Conservation (phyloP, 139 green algal genomes). For the Coelastrella sp. region DNA sequence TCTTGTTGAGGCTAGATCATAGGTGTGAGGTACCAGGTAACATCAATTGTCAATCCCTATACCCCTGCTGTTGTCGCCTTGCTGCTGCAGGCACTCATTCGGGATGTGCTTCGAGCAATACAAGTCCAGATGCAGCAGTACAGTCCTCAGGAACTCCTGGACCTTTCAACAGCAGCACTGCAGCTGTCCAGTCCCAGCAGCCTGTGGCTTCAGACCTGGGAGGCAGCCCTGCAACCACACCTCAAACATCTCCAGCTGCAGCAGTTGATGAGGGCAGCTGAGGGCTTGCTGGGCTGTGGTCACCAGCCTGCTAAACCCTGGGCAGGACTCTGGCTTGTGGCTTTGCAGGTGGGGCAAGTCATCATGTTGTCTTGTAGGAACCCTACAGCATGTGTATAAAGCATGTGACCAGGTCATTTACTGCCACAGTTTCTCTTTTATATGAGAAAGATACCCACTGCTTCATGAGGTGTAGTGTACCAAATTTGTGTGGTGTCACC, state of each 20-base stretch:
- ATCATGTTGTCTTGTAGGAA: too few relatives aligned
- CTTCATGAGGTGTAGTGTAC: too few relatives aligned
- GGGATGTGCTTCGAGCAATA: background rate
- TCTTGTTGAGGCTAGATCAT: too few relatives aligned
- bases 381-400: too few relatives aligned
- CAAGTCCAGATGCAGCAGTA: slow-evolving; percentile 27
- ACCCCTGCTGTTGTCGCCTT: too few relatives aligned
- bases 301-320: background rate
- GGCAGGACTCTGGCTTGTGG: slow-evolving; percentile 4
- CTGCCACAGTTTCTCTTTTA: too few relatives aligned
- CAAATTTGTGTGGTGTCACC: too few relatives aligned
- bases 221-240: background rate
- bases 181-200: background rate
- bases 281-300: background rate
- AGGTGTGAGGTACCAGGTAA: too few relatives aligned
- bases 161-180: background rate
- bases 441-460: too few relatives aligned
- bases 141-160: slow-evolving; percentile 3
- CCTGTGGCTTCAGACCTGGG: slow-evolving; percentile 2
- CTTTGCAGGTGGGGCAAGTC: slow-evolving; percentile 29
- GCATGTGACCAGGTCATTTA: too few relatives aligned
- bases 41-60: too few relatives aligned
- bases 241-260: slow-evolving; percentile 5
- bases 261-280: background rate
- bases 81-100: slow-evolving; percentile 10